Evolutionary conservation across 495 filamentous ascomycete genomes (phyloP).

Genomic region (Chaetomium fimeti): DNA sequence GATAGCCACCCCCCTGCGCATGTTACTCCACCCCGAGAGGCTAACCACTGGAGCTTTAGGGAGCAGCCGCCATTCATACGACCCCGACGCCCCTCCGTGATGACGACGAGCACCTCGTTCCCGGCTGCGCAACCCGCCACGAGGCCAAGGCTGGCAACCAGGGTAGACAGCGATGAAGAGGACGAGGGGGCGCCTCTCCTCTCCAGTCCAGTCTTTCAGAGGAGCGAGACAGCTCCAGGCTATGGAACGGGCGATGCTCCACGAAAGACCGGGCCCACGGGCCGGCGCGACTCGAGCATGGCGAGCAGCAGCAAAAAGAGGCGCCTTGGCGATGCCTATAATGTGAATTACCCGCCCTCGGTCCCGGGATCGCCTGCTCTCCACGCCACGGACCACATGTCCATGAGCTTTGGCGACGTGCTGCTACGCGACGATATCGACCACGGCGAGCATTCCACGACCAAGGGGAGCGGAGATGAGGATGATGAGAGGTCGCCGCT

Average conservation of each 20-base stretch:
- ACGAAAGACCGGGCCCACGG: slow-evolving; percentile 30
- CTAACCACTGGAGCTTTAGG: slow-evolving; percentile 41
- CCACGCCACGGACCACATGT: slow-evolving; percentile 48
- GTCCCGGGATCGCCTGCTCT: slow-evolving; percentile 73
- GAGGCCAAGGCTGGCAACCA: slow-evolving; percentile 35
- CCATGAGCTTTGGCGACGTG: slow-evolving; percentile 73
- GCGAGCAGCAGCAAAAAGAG: slow-evolving; percentile 38
- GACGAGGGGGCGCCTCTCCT: slow-evolving; percentile 63
- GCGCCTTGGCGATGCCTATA: slow-evolving; percentile 53
- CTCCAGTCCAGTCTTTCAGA: slow-evolving; percentile 38
- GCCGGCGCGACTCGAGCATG: slow-evolving; percentile 44
- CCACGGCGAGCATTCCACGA: slow-evolving; percentile 30
- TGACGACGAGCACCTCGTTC: slow-evolving; percentile 39
- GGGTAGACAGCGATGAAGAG: slow-evolving; percentile 43
- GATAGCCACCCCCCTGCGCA: background rate
- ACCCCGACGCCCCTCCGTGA: slow-evolving; percentile 59
- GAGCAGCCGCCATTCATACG: slow-evolving; percentile 67
- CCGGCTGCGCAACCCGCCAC: slow-evolving; percentile 36
- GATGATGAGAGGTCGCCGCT: slow-evolving; percentile 42
- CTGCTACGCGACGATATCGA: slow-evolving; percentile 64
- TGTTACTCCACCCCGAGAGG: background rate
- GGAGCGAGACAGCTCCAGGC: slow-evolving; percentile 33
- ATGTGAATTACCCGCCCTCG: slow-evolving; percentile 97
- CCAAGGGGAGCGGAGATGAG: slow-evolving; percentile 33
- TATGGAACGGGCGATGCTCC: slow-evolving; percentile 43